Evolutionary conservation across 176 grass and related monocot genomes (phyloP).

Genomic region (Carex kokanica): DNA sequence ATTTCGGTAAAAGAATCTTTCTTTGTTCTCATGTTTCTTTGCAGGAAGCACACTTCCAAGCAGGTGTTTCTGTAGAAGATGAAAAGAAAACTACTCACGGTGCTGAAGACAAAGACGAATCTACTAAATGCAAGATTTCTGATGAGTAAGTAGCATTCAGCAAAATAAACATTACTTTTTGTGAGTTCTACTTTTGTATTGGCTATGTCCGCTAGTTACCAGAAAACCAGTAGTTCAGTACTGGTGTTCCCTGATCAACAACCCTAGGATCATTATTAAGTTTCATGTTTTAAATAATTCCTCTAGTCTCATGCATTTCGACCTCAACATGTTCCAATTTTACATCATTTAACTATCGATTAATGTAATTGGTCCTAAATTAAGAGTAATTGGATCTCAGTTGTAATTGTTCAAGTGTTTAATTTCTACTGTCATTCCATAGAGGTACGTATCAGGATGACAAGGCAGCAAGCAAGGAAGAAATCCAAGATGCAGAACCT

Average conservation of each 20-base stretch:
- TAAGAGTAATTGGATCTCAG: background rate
- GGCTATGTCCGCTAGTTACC: background rate
- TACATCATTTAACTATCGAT: background rate
- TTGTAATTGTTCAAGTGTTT: background rate
- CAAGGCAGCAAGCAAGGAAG: background rate
- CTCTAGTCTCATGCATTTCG: background rate
- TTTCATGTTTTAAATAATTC: background rate
- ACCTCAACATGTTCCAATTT: background rate
- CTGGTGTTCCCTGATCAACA: background rate
- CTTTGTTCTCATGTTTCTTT: background rate
- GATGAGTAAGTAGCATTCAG: background rate
- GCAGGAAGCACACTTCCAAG: background rate
- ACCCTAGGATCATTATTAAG: background rate
- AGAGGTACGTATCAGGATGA: background rate
- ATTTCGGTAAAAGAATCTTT: background rate
- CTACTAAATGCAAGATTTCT: background rate
- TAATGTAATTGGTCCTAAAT: background rate
- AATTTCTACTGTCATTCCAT: background rate
- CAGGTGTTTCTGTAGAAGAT: background rate
- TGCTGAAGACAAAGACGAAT: background rate
- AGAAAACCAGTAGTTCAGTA: background rate
- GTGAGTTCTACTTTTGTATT: background rate
- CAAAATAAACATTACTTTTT: background rate
- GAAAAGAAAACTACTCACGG: background rate
- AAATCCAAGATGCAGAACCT: slow-evolving; percentile 4